Evolutionary conservation across 139 green algal genomes (phyloP), one percentile per base, ranked within the genome.

Genomic region (Microglena sp.): DNA sequence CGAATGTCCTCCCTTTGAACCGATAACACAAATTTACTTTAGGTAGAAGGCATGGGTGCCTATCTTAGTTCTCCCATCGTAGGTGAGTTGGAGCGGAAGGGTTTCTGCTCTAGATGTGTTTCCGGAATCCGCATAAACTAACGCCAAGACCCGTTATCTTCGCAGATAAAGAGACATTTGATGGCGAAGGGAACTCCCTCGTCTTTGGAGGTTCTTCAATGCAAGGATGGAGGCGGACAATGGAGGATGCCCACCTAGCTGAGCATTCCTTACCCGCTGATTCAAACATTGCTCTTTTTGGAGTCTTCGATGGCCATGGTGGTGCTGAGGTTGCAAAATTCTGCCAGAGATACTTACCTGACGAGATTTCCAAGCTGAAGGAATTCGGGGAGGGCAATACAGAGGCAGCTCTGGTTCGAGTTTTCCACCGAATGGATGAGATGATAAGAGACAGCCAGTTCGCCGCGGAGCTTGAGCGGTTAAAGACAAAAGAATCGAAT

Each of bases 301-400:
- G 84, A 4, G 86, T 96, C 1, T 95, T 96, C 60, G 90, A 96
- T 65, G 88, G 88, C 0, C 85, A 92, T 71, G 90, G 87, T 3
- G 87, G 87, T 29, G 72, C 71, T 0, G 90, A 96, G 76, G 90
- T 96, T 1, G 88, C 89, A 1, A 85, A 86, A 36, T 95, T 95
- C 57, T 94, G 86, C 65, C 75, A 88, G 33, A 77, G 78, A 28
- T 89, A 91, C 62, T 84, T 95, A 73, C 62, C 79, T 0, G 18
- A 54, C 8, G 88, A 96, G 77, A 67, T 95, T n/a, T 60, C 75
- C 28, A 67, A 71, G 18, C 65, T 86, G 0, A 64, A 80, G 6
- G 64, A 78, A 18, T 91, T 87, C 53, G 45, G 76, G 1, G 60
- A 77, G 28, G 81, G 77, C 26, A 62, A 77, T 18, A 60, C 89